Base-by-base conservation (phyloP, 129 eudicot genomes). In the Solidago caesia region DNA sequence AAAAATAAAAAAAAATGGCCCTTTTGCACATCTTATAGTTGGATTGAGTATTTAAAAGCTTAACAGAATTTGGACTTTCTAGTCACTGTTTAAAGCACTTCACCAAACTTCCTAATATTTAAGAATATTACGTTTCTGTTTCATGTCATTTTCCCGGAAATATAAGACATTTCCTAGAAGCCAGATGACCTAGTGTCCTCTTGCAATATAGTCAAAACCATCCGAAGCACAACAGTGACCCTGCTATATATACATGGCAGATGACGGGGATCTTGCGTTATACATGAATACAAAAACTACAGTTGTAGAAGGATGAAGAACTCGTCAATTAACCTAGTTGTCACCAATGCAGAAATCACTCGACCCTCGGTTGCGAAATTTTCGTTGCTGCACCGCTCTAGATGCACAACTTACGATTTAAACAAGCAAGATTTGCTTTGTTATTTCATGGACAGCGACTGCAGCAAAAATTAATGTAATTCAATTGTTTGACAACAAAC, bases 341-440 rank as follows among this genome's bases (percentile, higher is more conserved):
- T 65, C 52, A 65, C 66, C n/a, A 60, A 29, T 65, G 59, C 60
- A 68, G 73, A 58, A 15, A 46, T 12, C 57, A 68, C 71, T 67
- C 59, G 59, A 46, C n/a, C 25, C 8, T 16, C 59, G 4, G 15
- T 68, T 11, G 29, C 59, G 44, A 14, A 29, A 29, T 29, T 29
- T 29, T 29, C 39, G 2, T 72, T 45, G 42, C 11, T 58, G 45
- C 44, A 71, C 16, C 33, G 5, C 67, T 72, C 42, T 72, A 51
- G 26, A 44, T 72, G 77, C 67, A 73, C 68, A 73, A 59, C 68
- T 43, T 73, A 73, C 68, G 60, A 25, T 68, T 73, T 68, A 73
- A 59, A 73, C 42, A 70, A 39, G 26, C 49, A 58, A 58, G 67
- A 21, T 58, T 72, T 44, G 64, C 29, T 72, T 21, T 15, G 52